Conservation (phyloP, 75 land plant genomes). For the Larix kaempferi region DNA sequence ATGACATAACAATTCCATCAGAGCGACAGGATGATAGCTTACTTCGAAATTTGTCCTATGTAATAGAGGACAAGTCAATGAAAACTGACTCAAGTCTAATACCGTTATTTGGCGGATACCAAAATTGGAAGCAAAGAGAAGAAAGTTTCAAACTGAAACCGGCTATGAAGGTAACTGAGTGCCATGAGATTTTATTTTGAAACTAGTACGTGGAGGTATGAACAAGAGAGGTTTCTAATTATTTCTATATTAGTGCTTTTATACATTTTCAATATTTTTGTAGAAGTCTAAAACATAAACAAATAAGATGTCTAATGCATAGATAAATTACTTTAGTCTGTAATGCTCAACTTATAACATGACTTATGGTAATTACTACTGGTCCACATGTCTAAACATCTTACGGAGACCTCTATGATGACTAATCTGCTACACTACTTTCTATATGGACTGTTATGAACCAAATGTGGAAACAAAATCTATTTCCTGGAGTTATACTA, state of each 20-base stretch:
- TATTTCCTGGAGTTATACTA: neutral
- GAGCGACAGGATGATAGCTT: conserved; percentile 22
- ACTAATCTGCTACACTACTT: neutral
- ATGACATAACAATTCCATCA: conserved; percentile 44
- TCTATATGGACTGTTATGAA: neutral
- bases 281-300: too few species aligned
- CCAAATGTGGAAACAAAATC: neutral
- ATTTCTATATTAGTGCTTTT: neutral
- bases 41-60: conserved; percentile 46
- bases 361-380: neutral
- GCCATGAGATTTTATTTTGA: neutral
- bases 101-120: conserved; percentile 79
- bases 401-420: neutral
- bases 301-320: too few species aligned
- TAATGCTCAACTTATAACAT: neutral
- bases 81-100: conserved; percentile 19
- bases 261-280: too few species aligned
- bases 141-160: conserved; percentile 64
- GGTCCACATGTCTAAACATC: neutral
- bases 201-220: neutral
- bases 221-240: neutral
- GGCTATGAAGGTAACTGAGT: conserved; percentile 58
- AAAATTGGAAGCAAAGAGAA: conserved; percentile 69
- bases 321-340: neutral
- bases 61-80: conserved; percentile 27